Evolutionary conservation across 1,284 basidiomycete genomes (phyloP).

Genomic region (Cystobasidium sp.): DNA sequence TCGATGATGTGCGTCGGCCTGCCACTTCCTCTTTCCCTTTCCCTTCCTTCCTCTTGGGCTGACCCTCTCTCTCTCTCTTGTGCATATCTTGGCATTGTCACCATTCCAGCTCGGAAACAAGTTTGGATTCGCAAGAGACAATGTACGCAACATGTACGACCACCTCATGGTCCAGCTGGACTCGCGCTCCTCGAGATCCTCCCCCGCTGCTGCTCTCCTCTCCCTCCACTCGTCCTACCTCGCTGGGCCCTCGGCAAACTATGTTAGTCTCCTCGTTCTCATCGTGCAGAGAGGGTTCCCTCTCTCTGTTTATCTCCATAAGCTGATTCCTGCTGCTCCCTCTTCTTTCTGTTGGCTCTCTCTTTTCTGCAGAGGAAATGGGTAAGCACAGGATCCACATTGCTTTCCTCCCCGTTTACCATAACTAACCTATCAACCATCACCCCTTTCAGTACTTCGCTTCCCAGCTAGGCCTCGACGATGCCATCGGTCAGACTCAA

Average conservation of each 20-base stretch:
- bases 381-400: background rate
- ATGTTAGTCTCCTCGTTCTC: background rate
- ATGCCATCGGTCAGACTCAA: slow-evolving; percentile 89
- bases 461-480: slow-evolving; percentile 96
- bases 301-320: too few species aligned
- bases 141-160: slow-evolving; percentile 76
- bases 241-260: slow-evolving; percentile 66
- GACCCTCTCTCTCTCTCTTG: background rate
- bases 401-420: background rate
- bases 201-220: slow-evolving; percentile 89
- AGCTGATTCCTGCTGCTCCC: too few species aligned
- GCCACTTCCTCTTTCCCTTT: background rate
- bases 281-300: too few species aligned
- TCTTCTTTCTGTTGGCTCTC: background rate
- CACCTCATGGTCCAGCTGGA: slow-evolving; percentile 98
- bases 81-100: background rate
- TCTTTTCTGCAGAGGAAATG: background rate
- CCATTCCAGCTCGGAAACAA: slow-evolving; percentile 92
- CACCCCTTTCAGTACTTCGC: slow-evolving; percentile 99
- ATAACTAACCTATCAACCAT: slow-evolving; percentile 56
- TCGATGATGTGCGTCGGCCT: slow-evolving; percentile 74
- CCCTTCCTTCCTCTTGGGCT: background rate
- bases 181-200: slow-evolving; percentile 95
- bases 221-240: slow-evolving; percentile 99
- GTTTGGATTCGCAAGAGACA: slow-evolving; percentile 94